Evolutionary conservation across 495 filamentous ascomycete genomes (phyloP), one percentile per base, ranked within the genome.

Genomic region (Evernia prunastri): DNA sequence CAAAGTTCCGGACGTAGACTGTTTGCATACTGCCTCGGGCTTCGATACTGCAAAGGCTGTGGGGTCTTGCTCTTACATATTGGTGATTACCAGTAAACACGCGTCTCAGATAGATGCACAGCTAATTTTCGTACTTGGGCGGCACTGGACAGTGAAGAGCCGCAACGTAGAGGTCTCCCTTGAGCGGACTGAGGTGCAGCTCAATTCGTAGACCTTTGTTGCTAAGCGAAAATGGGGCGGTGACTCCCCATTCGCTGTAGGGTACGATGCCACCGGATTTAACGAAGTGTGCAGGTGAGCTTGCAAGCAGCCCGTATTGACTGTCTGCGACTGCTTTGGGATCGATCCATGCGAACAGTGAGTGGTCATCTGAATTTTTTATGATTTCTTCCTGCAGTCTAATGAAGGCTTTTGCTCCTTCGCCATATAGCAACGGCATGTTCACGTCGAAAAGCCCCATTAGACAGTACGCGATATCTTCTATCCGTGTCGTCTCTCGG

Each of bases 381-480:
- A 74, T 66, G 45, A 79, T 74, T 45, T 78, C 74, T 51, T 72
- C 66, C 56, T 79, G 75, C 0, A 79, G 67, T 23, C 76, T 58
- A 0, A 59, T n/a, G 59, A 77, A 77, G 0, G 75, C 74, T 13
- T 54, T 31, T 9, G 59, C 56, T 11, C 78, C 74, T 56, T 81
- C 77, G 4, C 79, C 77, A 47, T 80, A 81, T 0, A 80, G 66
- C 39, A 80, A 33, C 0, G 78, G 76, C 76, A 81, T 79, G 59
- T 68, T 76, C 56, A 81, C 68, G 27, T 66, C 70, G 51, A 81
- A 80, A 13, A 81, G 60, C 1, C 78, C 79, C 27, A 81, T 60
- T 3, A 81, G 60, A 47, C 71, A 75, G 63, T 81, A 81, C 2
- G 77, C 76, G 20, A 66, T 67, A 60, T 81, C 78, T 67, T 79